Evolutionary conservation across 164 flowering plant species (phyloP), one percentile per base, ranked within the genome.

Genomic region (Magnolia kwangsiensis): DNA sequence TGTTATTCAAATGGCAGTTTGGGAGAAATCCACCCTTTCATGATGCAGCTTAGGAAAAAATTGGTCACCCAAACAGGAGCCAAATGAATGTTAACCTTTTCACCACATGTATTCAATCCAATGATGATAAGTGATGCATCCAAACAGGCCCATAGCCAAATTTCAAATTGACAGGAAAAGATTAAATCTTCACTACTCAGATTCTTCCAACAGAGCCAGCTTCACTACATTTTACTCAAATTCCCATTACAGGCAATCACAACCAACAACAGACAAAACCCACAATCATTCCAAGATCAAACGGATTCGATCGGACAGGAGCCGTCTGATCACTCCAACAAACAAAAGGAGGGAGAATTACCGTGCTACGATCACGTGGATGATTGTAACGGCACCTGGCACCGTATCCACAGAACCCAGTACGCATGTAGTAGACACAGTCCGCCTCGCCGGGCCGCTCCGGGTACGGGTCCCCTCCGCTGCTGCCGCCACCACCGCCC

Each of bases 391-490:
- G 90, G 81, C 98, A 95, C 80, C 90, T 82, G 73, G 80, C 74
- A 21, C 98, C 98, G 50, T 86, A 95, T 4, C 94, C 91, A 69
- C 97, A 95, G 55, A 80, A 81, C 76, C 98, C 98, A 13, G 94
- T 95, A 10, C 93, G 84, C 92, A 93, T 86, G 71, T 91, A 95
- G 81, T 88, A 93, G 8, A 80, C 86, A 68, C 98, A 95, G 74
- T 89, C 90, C 4, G 91, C 80, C 79, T 82, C 88, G 49, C 93
- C 94, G 7, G 85, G 90, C 8, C 97, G 87, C 84, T 91, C 94
- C 64, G 98, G 98, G 78, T 89, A 95, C 59, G 83, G 77, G 51
- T 87, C 90, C 63, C 81, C 72, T 67, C 85, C 72, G 16, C 63
- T 19, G 7, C 63, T 59, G 63, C 63, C 63, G 4, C 63, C n/a